Evolutionary conservation across 495 filamentous ascomycete genomes (phyloP), one percentile per base, ranked within the genome.

Genomic region (Penicillium tannophilum): DNA sequence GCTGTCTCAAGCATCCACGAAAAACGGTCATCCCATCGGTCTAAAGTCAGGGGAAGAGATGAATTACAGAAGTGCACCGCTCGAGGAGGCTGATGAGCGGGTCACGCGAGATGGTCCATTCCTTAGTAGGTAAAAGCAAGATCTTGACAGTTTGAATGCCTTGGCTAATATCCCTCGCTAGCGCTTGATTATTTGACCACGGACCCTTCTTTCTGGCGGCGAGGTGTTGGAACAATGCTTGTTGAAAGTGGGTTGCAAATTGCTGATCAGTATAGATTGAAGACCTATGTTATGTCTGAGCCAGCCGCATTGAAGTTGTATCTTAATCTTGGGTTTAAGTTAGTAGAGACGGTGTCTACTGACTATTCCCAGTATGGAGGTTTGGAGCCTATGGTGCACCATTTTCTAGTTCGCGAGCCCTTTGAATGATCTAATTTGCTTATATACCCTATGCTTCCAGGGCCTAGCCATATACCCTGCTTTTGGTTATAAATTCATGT

Each of bases 281-380:
- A 55, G 46, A 59, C 63, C 14, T 66, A 63, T 66, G 52, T 63
- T 14, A 62, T 63, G 60, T 57, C 63, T 10, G 56, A 59, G 33
- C 56, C 60, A n/a, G 60, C 56, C 20, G 63, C 56, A 19, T 46
- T 60, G 46, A 59, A 59, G 26, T 33, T 66, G 7, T 66, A 66
- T 48, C 33, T 56, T 17, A 66, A 58, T 47, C 42, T 54, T 52
- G 63, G 49, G 2, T 66, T 63, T 39, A 14, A 52, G 42, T 23
- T 62, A 16, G 57, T 66, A 33, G 60, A 63, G 12, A 55, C 36
- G 2, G 60, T 63, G 11, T 42, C 28, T 26, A 49, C 44, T 20
- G 60, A 63, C 41, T 63, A 63, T 51, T 58, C 55, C 4, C 20
- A 33, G 19, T 62, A 54, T 54, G 60, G 60, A 2, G 60, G 60